A percentile compares a stretch with the other conserved stretches of the same genome.
These are phyloP conservation scores for Porphyra umbilicalis DNA, from an alignment of 31 red algal species.

Conservation along the genomic window DNA sequence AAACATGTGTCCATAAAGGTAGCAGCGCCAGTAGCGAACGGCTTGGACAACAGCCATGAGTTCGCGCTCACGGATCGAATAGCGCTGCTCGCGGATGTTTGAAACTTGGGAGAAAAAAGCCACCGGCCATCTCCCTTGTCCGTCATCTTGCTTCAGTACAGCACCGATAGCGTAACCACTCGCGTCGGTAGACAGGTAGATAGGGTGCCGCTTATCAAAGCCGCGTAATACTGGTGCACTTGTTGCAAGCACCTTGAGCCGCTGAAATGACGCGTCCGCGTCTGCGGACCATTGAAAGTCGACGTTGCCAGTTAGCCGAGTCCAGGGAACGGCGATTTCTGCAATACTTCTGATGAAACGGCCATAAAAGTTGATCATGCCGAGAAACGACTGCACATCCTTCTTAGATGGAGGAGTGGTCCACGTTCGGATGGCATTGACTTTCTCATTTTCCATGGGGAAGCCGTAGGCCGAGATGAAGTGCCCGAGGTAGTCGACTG, in stretches of 20 bases:
- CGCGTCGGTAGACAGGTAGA: slow-evolving; percentile 17
- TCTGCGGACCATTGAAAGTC: background rate
- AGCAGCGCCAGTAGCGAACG: slow-evolving; percentile 32
- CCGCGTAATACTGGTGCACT: slow-evolving; percentile 5
- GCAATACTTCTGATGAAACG: slow-evolving; percentile 32
- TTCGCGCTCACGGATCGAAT: slow-evolving; percentile 31
- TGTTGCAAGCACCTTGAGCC: slow-evolving; percentile 2
- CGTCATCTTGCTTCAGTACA: slow-evolving; percentile 11
- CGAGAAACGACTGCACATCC: slow-evolving; percentile 21
- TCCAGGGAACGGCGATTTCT: slow-evolving; percentile 9
- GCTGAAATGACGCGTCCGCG: background rate
- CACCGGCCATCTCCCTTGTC: slow-evolving; percentile 5
- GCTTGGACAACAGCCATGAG: slow-evolving; percentile 15
- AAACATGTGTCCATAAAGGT: slow-evolving; percentile 17
- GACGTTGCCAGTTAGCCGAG: slow-evolving; percentile 11
- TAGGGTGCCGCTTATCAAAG: slow-evolving; percentile 3
- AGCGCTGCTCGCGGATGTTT: slow-evolving; percentile 16
- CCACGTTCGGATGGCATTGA: slow-evolving; percentile 12
- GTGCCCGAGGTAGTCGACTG: slow-evolving; percentile 16
- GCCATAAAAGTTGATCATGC: slow-evolving; percentile 36
- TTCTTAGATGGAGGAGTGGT: slow-evolving; percentile 5
- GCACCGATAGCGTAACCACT: slow-evolving; percentile 5
- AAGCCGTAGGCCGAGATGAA: background rate
- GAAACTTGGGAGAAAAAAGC: slow-evolving; percentile 18
- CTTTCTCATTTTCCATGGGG: slow-evolving; percentile 7